Base-by-base conservation (phyloP, 176 grass and related monocot genomes). In the Lolium perenne region DNA sequence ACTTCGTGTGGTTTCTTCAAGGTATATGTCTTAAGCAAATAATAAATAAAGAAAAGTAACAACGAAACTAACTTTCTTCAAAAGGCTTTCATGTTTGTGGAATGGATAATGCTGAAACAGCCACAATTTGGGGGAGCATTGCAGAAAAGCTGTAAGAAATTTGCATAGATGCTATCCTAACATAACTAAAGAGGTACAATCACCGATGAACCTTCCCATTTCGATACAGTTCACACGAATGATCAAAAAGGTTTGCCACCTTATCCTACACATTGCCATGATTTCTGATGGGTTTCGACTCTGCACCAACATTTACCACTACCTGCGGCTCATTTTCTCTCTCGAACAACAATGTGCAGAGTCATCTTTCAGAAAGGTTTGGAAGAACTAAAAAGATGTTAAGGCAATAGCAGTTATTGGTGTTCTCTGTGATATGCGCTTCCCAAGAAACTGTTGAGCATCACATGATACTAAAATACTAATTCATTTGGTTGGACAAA, bases 361-460 rank as follows among this genome's bases (percentile, higher is more conserved):
- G 23, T 46, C 69, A 71, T 71, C 69, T 40, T 71, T 71, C 40
- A 71, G 69, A 46, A 71, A 71, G 40, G 38, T 71, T 71, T 71
- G 18, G 9, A 18, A 9, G 41, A 43, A 6, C 41, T 43, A 43
- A 43, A 43, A 43, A 43, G 7, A 43, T 6, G 7, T 43, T 6
- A 71, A 71, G 40, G 38, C 41, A 71, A 38, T 71, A 38, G 8
- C 38, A 71, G 68, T 71, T 45, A 70, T 20, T 70, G 38, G 20
- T 70, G 38, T 43, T 70, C 17, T 43, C 4, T 2, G 67, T 38
- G 67, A 43, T 16, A 70, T 69, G 66, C 3, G 35, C 16, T 69
- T 69, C 15, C 8, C 32, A 69, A 69, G 66, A 69, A 69, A 69
- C 20, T 21, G n/a, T n/a, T n/a, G 56, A n/a, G 56, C n/a, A 58